Conservation (phyloP, 163 green algal species). For the Scenedesmus sp. region DNA sequence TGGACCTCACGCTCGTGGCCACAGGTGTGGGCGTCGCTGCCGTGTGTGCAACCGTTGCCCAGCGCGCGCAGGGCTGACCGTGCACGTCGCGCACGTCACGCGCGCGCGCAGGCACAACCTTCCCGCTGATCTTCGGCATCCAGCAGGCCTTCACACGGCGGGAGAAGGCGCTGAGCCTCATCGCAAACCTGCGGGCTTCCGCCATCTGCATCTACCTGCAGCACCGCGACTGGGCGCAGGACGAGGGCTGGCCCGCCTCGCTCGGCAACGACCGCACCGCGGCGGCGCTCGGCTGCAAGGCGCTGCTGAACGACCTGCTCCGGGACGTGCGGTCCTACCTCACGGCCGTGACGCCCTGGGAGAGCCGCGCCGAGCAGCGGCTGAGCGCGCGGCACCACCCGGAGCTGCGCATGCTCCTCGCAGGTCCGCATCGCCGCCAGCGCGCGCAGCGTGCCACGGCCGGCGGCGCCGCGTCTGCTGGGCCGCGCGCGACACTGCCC, state of each 20-base stretch:
- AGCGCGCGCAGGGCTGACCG: too few species aligned
- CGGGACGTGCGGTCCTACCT: slow-evolving; percentile 43
- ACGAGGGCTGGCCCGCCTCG: slow-evolving; percentile 27
- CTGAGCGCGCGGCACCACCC: slow-evolving; percentile 37
- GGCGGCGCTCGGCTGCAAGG: not conserved
- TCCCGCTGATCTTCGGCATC: slow-evolving; percentile 38
- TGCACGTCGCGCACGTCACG: too few species aligned
- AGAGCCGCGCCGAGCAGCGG: slow-evolving; percentile 50
- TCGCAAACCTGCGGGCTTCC: slow-evolving; percentile 37
- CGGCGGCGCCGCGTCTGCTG: too few species aligned
- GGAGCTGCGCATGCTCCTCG: slow-evolving; percentile 12
- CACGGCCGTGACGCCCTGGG: slow-evolving; percentile 23
- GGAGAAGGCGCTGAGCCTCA: slow-evolving; percentile 19
- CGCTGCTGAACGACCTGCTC: slow-evolving; percentile 42
- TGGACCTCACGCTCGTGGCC: slow-evolving; percentile 38
- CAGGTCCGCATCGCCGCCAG: too few species aligned
- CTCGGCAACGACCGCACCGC: slow-evolving; percentile 31
- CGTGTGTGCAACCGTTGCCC: not conserved
- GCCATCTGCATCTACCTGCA: slow-evolving; percentile 34
- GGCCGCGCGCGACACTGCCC: too few species aligned
- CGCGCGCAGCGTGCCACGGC: too few species aligned
- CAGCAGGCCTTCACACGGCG: slow-evolving; percentile 32
- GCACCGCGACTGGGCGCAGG: slow-evolving; percentile 45
- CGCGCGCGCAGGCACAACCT: slow-evolving; percentile 29
- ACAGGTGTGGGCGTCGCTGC: not conserved